These are phyloP conservation scores for Primulina tabacum DNA, from an alignment of 257 asterid species.

Conservation along the genomic window DNA sequence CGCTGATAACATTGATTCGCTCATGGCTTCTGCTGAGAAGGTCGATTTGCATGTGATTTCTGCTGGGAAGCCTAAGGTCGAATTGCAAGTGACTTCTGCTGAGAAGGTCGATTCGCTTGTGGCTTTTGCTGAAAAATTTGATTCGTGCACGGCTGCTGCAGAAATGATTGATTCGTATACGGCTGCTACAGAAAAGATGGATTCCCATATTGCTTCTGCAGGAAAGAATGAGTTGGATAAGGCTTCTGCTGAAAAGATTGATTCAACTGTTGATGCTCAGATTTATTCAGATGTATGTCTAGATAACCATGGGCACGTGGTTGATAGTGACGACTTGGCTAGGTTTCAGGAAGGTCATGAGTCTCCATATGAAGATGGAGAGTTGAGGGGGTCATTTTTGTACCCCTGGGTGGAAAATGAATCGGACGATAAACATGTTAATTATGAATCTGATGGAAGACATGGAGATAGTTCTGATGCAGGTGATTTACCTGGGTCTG, in stretches of 20 bases:
- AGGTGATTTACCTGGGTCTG: constrained; percentile 47
- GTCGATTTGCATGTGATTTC: too few relatives aligned
- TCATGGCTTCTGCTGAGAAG: constrained; percentile 10
- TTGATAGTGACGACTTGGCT: constrained; percentile 31
- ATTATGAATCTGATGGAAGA: constrained; percentile 81
- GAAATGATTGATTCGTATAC: neutral
- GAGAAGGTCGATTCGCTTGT: constrained; percentile 27
- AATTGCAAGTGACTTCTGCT: constrained; percentile 5
- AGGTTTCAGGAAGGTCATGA: constrained; percentile 55
- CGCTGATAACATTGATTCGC: constrained; percentile 35
- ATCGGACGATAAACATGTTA: constrained; percentile 55
- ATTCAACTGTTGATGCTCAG: constrained; percentile 28
- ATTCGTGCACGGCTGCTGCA: neutral
- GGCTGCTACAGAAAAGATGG: neutral
- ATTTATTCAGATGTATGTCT: constrained; percentile 41
- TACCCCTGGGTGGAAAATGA: constrained; percentile 63
- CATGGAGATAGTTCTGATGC: constrained; percentile 53
- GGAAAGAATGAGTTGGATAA: neutral
- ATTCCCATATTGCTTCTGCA: neutral
- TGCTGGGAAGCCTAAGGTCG: too few relatives aligned
- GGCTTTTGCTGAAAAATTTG: neutral
- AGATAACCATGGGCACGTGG: constrained; percentile 29
- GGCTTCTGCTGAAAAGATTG: constrained; percentile 32
- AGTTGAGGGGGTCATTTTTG: constrained; percentile 59
- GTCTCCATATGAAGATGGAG: constrained; percentile 94